Evolutionary conservation across 495 filamentous ascomycete species (phyloP), one percentile per base, ranked within the genome.

Genomic region (Xylaria palmicola): DNA sequence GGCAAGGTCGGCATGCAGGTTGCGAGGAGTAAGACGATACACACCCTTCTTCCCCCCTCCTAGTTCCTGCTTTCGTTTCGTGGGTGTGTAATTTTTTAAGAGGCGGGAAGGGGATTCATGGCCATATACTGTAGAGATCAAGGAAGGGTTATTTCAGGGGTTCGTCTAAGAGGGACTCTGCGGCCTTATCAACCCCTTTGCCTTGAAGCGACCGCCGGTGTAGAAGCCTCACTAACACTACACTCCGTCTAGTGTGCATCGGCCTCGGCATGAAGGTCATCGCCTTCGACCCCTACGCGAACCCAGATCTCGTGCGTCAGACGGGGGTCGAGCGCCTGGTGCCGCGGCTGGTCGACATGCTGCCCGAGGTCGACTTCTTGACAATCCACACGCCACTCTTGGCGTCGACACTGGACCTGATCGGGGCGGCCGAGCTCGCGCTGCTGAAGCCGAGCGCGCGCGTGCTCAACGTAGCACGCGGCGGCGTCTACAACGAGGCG

Each of bases 351-450:
- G 62, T 71, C 3, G 83, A 82, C 20, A 69, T 92, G 39, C 76
- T 91, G 6, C 73, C 78, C 10, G 77, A 74, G 34, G 85, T 83
- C 15, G 89, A 92, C 68, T 88, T 90, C 66, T 71, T 92, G 47
- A 90, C 88, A 1, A 84, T 91, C 26, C 89, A 91, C 62, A 90
- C 89, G 4, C 89, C 89, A 0, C 74, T 92, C 59, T 83, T 90
- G 62, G 85, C 85, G 4, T 85, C 82, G 6, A 92, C 89, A 7
- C 81, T 83, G 15, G 85, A 87, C 50, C 76, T 92, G 69, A 83
- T 91, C 4, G 79, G 83, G 19, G 76, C 76, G 6, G 67, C 71
- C 3, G 86, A 92, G 68, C 72, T 92, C n/a, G 68, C 69, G 29
- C 77, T 75, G 45, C 91, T 92, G 88, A 90, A 88, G 71, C 72